Percentiles rank a stretch among this genome's conserved stretches.
phyloP scores from a whole-genome alignment of 2,329 filamentous ascomycete genomes.

The Monilinia fructigena region DNA sequence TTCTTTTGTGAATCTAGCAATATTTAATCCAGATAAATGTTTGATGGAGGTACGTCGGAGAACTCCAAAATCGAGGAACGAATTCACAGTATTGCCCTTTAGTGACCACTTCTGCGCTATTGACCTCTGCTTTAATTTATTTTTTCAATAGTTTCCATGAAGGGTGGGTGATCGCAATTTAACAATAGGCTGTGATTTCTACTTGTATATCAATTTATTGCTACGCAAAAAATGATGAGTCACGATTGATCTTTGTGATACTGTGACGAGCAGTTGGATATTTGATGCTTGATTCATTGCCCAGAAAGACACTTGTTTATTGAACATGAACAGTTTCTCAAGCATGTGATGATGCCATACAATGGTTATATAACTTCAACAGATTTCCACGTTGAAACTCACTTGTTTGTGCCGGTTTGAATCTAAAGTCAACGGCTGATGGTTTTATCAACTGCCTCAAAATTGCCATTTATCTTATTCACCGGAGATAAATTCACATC shows the following conservation, averaged over 20 bases:
- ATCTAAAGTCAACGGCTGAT: not conserved
- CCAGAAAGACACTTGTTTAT: not conserved
- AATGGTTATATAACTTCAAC: not conserved
- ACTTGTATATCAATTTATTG: not conserved
- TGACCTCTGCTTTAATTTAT: not conserved
- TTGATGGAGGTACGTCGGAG: not conserved
- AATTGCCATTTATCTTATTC: not conserved
- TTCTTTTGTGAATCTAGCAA: not conserved
- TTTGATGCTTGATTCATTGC: not conserved
- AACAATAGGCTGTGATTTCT: not conserved
- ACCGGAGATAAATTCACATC: not conserved
- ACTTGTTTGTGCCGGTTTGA: not conserved
- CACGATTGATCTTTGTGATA: not conserved
- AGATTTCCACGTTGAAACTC: not conserved
- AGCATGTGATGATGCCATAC: not conserved
- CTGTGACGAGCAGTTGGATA: too few relatives aligned
- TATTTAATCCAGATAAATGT: not conserved
- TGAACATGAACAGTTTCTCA: not conserved
- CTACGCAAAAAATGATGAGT: not conserved
- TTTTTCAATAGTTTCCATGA: not conserved
- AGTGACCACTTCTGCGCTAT: not conserved
- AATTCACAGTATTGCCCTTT: not conserved
- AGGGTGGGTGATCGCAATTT: not conserved
- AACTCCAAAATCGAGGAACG: not conserved
- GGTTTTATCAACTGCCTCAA: too few relatives aligned